Conservation (phyloP, 2,329 filamentous ascomycete genomes). For the Cadophora sp. region DNA sequence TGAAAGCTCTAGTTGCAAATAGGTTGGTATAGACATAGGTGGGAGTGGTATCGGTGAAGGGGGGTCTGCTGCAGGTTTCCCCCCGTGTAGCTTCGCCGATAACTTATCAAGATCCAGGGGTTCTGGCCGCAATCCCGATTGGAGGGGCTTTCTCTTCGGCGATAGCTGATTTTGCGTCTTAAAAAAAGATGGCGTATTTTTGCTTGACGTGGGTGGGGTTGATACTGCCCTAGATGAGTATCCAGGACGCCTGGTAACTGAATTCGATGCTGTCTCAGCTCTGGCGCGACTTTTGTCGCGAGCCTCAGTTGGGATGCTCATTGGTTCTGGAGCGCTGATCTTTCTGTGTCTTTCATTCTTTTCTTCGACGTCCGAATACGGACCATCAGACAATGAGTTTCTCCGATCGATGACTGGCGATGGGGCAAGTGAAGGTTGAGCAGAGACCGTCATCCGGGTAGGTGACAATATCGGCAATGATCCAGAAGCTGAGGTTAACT, state of each 20-base stretch:
- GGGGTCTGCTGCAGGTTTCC: constrained; percentile 28
- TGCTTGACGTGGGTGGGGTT: constrained; percentile 32
- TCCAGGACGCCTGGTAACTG: constrained; percentile 33
- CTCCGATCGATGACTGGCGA: constrained; percentile 35
- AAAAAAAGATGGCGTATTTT: constrained; percentile 33
- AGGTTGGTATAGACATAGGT: constrained; percentile 70
- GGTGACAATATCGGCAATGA: constrained; percentile 62
- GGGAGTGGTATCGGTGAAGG: constrained; percentile 61
- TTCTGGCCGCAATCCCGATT: constrained; percentile 36
- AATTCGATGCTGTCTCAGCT: constrained; percentile 29
- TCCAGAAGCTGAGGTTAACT: constrained; percentile 61
- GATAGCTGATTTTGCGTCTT: constrained; percentile 37
- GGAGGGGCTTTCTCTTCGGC: constrained; percentile 38
- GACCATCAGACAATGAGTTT: constrained; percentile 30
- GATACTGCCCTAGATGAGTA: constrained; percentile 40
- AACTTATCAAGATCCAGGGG: constrained; percentile 37
- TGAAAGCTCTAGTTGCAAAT: constrained; percentile 69
- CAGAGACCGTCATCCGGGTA: constrained; percentile 34
- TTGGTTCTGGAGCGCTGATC: constrained; percentile 27
- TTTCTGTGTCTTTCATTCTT: constrained; percentile 24
- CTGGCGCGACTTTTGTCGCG: constrained; percentile 30
- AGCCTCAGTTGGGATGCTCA: constrained; percentile 20
- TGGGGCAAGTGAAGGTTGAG: constrained; percentile 44
- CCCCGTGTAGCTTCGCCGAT: constrained; percentile 24
- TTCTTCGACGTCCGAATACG: constrained; percentile 28